phyloP scores from a whole-genome alignment of 345 rosid genomes.

The Streptanthus diversifolius region DNA sequence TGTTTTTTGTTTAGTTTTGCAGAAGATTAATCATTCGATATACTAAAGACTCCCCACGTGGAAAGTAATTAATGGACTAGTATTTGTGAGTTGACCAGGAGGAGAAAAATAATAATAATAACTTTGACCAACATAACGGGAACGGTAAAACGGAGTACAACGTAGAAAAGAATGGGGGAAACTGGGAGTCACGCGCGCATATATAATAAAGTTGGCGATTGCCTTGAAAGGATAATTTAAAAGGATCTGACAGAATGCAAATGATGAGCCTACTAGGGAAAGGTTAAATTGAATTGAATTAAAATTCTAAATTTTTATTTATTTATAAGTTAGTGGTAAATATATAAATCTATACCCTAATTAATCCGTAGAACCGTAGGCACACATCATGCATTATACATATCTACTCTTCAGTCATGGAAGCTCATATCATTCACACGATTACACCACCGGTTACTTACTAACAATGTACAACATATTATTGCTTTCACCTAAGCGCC shows the following conservation, averaged over 20 bases:
- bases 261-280: slow-evolving; percentile 25
- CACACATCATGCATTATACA: not conserved
- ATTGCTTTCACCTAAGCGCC: not conserved
- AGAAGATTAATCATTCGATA: slow-evolving; percentile 24
- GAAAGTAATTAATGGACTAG: not conserved
- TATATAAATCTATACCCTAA: not conserved
- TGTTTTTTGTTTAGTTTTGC: too few relatives aligned
- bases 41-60: not conserved
- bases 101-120: not conserved
- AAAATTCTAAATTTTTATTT: not conserved
- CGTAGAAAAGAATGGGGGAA: not conserved
- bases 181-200: slow-evolving; percentile 20
- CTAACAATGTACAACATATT: too few relatives aligned
- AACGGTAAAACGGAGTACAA: not conserved
- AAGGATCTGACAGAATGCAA: slow-evolving; percentile 26
- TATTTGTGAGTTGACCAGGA: slow-evolving; percentile 11
- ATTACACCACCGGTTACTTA: not conserved
- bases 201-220: slow-evolving; percentile 13
- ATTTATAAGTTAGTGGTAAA: not conserved
- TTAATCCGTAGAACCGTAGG: not conserved
- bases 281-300: not conserved
- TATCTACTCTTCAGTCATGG: not conserved
- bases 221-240: slow-evolving; percentile 22
- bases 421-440: not conserved
- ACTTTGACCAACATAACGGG: slow-evolving; percentile 18